These are phyloP conservation scores for Alternaria metachromatica DNA, from an alignment of 2,329 filamentous ascomycete genomes.

Conservation along the genomic window DNA sequence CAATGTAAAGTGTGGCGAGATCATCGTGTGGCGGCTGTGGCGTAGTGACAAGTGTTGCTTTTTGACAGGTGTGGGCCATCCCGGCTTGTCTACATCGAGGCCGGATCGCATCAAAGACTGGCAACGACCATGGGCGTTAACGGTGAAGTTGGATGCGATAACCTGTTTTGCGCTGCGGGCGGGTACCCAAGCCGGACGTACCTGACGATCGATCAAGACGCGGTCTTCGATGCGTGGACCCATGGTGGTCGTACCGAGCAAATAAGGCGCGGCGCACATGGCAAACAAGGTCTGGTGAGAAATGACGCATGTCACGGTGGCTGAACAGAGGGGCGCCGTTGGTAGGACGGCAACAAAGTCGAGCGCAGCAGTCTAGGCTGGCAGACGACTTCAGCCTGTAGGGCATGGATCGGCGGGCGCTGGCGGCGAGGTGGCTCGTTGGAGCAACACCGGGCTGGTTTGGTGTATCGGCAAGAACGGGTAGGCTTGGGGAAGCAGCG, in stretches of 20 bases:
- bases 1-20: background rate
- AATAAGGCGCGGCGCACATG: constrained; percentile 13
- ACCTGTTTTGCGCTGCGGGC: constrained; percentile 1
- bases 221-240: background rate
- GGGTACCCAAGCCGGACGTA: constrained; percentile 3
- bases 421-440: background rate
- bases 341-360: background rate
- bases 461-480: background rate
- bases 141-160: background rate
- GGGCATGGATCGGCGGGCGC: background rate
- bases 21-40: background rate
- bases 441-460: background rate
- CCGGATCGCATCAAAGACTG: background rate
- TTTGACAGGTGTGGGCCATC: background rate
- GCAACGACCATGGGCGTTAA: background rate
- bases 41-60: background rate
- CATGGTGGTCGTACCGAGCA: constrained; percentile 7
- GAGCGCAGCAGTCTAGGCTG: constrained; percentile 1
- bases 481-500: background rate
- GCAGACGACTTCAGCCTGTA: background rate
- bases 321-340: constrained; percentile 6
- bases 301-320: constrained; percentile 13
- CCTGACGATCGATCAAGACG: constrained; percentile 15
- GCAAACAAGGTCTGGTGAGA: constrained; percentile 12
- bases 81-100: background rate